phyloP scores from a whole-genome alignment of 257 asterid species.

The Solanum neorickii region DNA sequence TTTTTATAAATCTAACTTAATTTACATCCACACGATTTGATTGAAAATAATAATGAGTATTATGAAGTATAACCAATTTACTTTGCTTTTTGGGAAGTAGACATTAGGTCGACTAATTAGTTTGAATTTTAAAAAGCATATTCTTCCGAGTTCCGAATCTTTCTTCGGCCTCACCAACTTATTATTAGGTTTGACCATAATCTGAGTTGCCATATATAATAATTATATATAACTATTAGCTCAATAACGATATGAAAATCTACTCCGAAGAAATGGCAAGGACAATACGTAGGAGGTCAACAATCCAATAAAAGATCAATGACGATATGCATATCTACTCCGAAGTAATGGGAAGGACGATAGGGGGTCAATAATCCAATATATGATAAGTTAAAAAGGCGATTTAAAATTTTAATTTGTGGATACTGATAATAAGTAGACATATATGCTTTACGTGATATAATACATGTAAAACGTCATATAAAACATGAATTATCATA shows the following conservation, averaged over 20 bases:
- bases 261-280: too few relatives aligned
- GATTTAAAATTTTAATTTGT: not conserved
- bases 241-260: not conserved
- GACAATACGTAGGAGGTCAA: not conserved
- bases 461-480: too few relatives aligned
- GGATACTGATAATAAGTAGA: not conserved
- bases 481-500: not conserved
- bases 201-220: not conserved
- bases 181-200: not conserved
- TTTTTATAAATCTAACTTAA: not conserved
- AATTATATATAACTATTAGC: too few relatives aligned
- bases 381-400: not conserved
- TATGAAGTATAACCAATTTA: not conserved
- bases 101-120: not conserved
- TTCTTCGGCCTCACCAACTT: not conserved
- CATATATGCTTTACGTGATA: too few relatives aligned
- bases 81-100: not conserved
- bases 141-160: not conserved
- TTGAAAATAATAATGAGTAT: too few relatives aligned
- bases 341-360: not conserved
- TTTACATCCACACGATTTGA: not conserved
- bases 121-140: not conserved
- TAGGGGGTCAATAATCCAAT: not conserved
- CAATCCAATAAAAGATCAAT: not conserved
- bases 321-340: too few relatives aligned